Evolutionary conservation across 306 rosid genomes (phyloP).

Genomic region (Cucurbita ficifolia): DNA sequence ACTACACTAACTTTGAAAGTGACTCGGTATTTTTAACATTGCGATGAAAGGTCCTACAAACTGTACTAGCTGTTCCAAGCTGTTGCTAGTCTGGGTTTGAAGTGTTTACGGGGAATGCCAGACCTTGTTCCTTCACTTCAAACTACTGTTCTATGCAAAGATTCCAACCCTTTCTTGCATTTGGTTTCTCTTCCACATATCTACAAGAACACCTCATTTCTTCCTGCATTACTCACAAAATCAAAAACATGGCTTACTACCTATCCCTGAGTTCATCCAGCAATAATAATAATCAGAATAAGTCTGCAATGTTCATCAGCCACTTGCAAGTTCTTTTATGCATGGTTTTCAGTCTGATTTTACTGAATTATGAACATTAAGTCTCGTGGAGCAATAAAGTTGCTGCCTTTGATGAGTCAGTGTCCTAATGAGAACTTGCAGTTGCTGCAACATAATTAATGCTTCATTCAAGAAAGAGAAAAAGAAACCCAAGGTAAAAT

Average conservation of each 20-base stretch:
- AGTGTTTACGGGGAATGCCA: not conserved
- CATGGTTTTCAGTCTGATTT: not conserved
- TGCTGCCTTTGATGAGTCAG: not conserved
- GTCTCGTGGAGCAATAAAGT: not conserved
- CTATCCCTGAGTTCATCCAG: conserved; percentile 25
- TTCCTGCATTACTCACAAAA: not conserved
- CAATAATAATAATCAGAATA: not conserved
- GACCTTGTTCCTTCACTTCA: not conserved
- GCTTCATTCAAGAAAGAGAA: not conserved
- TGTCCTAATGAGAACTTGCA: not conserved
- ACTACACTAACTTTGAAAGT: not conserved
- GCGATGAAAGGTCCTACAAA: not conserved
- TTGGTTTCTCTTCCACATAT: not conserved
- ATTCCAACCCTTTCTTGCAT: not conserved
- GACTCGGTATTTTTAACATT: not conserved
- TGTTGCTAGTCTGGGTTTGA: not conserved
- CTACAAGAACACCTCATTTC: not conserved
- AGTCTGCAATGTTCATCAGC: conserved; percentile 3
- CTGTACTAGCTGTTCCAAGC: not conserved
- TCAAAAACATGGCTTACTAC: conserved; percentile 12
- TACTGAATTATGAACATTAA: not conserved
- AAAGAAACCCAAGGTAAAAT: not conserved
- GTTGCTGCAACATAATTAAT: not conserved
- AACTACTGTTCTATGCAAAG: not conserved
- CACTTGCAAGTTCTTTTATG: not conserved